Evolutionary conservation across 768 basidiomycete genomes (phyloP).

Genomic region (Pleurotus tuoliensis): DNA sequence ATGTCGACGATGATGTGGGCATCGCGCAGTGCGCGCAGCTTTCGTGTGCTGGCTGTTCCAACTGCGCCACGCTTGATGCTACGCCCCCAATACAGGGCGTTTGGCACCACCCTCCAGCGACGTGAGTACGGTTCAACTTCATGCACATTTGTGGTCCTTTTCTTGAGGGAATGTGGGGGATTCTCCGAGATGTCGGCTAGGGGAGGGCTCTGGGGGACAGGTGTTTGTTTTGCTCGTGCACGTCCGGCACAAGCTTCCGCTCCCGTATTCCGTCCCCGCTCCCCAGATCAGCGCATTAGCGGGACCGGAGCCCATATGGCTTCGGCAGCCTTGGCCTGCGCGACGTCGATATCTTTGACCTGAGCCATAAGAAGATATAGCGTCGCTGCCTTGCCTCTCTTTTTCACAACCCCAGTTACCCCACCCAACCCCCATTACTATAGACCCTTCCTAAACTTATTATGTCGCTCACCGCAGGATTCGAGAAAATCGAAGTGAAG

Average conservation of each 20-base stretch:
- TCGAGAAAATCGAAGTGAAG: constrained; percentile 72
- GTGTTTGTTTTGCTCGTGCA: background rate
- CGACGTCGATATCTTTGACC: too few species aligned
- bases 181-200: background rate
- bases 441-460: background rate
- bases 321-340: too few species aligned
- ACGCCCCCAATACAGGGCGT: constrained; percentile 6
- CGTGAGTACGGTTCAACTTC: background rate
- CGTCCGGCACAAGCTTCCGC: background rate
- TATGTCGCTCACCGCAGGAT: constrained; percentile 1
- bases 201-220: background rate
- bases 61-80: background rate
- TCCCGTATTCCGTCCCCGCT: constrained; percentile 5
- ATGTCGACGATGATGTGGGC: constrained; percentile 8
- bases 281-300: background rate
- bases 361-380: background rate
- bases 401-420: background rate
- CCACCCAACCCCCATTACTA: background rate
- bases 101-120: constrained; percentile 7
- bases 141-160: background rate
- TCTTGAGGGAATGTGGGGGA: background rate
- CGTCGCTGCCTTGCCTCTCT: too few species aligned
- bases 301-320: background rate
- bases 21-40: background rate
- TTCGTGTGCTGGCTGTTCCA: background rate